Evolutionary conservation across 1,284 basidiomycete genomes (phyloP).

Genomic region (Rhodotorula sp.): DNA sequence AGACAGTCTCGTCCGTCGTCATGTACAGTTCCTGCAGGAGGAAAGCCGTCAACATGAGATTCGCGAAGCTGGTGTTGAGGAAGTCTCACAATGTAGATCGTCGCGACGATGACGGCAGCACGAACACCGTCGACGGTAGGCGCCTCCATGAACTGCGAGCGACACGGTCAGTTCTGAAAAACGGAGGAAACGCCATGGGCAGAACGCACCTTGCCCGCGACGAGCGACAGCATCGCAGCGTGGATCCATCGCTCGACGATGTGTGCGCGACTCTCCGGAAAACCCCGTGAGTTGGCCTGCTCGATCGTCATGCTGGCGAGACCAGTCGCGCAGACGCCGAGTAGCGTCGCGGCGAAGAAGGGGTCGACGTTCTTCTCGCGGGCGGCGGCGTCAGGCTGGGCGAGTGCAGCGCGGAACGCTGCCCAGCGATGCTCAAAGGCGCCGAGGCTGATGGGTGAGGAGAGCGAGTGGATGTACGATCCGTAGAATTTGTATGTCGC

Average conservation of each 20-base stretch:
- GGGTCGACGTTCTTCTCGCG: conserved; percentile 13
- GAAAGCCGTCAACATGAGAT: neutral
- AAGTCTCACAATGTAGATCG: conserved; percentile 11
- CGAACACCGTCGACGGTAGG: conserved; percentile 22
- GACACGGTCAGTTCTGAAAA: neutral
- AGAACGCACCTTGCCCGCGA: neutral
- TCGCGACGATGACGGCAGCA: conserved; percentile 10
- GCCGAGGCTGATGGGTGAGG: neutral
- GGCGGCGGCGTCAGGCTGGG: neutral
- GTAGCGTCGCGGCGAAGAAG: conserved; percentile 10
- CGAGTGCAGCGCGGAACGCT: neutral
- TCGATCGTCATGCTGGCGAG: conserved; percentile 24
- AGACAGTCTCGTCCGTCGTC: conserved; percentile 14
- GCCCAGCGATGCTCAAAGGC: conserved; percentile 4
- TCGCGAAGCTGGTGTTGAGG: too few species aligned
- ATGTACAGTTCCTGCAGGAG: conserved; percentile 16
- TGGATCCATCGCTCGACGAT: conserved; percentile 23
- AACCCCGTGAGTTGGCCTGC: conserved; percentile 5
- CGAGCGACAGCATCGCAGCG: conserved; percentile 13
- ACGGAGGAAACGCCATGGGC: too few species aligned
- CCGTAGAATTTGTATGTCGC: conserved; percentile 5
- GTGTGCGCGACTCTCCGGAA: conserved; percentile 9
- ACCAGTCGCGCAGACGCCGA: conserved; percentile 19
- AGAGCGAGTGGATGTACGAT: conserved; percentile 8
- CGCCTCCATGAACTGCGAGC: conserved; percentile 17